phyloP scores from a whole-genome alignment of 2,329 filamentous ascomycete genomes.

The Pseudogymnoascus pannorum region DNA sequence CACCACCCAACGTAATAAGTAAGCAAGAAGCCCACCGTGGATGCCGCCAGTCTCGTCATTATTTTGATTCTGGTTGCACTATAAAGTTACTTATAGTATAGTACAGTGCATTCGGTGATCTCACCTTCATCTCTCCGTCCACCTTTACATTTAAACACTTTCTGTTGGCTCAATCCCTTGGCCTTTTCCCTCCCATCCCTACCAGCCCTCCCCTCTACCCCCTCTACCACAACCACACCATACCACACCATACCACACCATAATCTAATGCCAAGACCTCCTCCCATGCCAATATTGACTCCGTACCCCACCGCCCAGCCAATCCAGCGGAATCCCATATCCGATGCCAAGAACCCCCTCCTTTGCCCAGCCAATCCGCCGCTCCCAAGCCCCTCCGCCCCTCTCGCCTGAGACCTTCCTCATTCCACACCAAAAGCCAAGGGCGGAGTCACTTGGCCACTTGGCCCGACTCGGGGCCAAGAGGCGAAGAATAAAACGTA shows the following conservation, averaged over 20 bases:
- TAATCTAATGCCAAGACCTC: background rate
- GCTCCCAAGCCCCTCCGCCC: background rate
- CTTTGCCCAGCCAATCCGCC: background rate
- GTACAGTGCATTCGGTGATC: background rate
- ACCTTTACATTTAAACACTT: background rate
- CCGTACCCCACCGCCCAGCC: background rate
- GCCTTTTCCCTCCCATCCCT: too few relatives aligned
- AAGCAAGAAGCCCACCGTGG: background rate
- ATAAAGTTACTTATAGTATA: too few relatives aligned
- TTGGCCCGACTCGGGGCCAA: background rate
- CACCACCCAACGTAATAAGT: background rate
- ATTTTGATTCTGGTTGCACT: background rate
- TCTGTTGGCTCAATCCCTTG: background rate
- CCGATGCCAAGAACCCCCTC: background rate
- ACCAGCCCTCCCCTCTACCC: background rate
- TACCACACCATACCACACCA: too few relatives aligned
- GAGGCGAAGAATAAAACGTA: too few relatives aligned
- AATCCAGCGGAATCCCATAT: background rate
- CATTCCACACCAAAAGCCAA: background rate
- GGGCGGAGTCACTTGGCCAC: background rate
- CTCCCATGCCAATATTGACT: background rate
- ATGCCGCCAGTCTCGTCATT: background rate
- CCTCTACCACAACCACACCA: too few relatives aligned
- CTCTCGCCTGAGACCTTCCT: background rate
- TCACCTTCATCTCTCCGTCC: background rate